Percentiles rank a stretch among this genome's conserved stretches.
These are phyloP conservation scores for Elaeis guineensis DNA, from an alignment of 176 grass and related monocot species.

Conservation along the genomic window DNA sequence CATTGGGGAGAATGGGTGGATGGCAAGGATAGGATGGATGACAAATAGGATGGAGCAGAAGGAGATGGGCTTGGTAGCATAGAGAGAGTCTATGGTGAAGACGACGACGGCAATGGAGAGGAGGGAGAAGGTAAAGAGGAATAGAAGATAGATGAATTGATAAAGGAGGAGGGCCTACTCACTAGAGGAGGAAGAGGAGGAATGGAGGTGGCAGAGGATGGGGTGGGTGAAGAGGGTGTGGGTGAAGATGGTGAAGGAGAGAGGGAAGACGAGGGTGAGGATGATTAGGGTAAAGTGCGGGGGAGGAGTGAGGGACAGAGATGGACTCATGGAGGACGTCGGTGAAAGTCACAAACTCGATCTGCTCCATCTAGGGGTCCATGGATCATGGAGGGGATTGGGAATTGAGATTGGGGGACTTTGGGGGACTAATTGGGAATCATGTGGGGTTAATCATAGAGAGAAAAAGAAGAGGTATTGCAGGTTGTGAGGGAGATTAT, in stretches of 20 bases:
- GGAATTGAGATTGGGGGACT: no score
- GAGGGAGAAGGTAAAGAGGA: slow-evolving; percentile 95
- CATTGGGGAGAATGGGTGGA: no score
- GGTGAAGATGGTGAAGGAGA: slow-evolving; percentile 75
- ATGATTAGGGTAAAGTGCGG: slow-evolving; percentile 67
- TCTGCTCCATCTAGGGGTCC: slow-evolving; percentile 44
- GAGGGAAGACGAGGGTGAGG: slow-evolving; percentile 75
- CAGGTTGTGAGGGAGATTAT: no score
- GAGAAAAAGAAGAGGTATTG: no score
- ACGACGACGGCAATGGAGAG: slow-evolving; percentile 86
- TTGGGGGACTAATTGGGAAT: no score
- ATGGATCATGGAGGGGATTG: not conserved
- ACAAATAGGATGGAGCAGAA: slow-evolving; percentile 51
- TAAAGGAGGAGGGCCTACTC: slow-evolving; percentile 54
- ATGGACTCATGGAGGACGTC: slow-evolving; percentile 60
- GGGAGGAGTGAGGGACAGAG: slow-evolving; percentile 59
- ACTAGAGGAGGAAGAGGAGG: slow-evolving; percentile 12
- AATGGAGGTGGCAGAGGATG: slow-evolving; percentile 42
- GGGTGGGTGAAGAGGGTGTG: slow-evolving; percentile 28
- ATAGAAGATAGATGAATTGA: slow-evolving; percentile 72
- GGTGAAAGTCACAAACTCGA: slow-evolving; percentile 42
- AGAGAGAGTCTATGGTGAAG: slow-evolving; percentile 93
- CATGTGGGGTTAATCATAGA: no score
- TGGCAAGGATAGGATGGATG: slow-evolving; percentile 50
- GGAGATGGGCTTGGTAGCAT: slow-evolving; percentile 67